Evolutionary conservation across 129 eudicot species (phyloP), one percentile per base, ranked within the genome.

Genomic region (Flaveria robusta): DNA sequence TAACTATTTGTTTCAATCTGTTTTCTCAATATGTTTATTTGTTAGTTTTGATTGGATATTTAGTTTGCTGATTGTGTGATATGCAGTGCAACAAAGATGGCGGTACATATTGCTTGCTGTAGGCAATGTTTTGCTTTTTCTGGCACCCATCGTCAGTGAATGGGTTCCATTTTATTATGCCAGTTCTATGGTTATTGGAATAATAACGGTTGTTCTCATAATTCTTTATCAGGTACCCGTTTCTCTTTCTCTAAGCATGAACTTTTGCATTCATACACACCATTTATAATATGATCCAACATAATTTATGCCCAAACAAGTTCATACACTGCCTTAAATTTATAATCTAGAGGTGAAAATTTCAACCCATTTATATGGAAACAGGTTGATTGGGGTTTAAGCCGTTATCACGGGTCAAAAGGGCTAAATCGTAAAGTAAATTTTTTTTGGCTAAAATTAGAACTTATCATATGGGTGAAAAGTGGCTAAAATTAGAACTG

Each of bases 131-230:
- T 43, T 91, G 66, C 72, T 87, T 73, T 77, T 93, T 51, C 50
- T 84, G 80, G 98, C 98, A 75, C 96, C 98, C 6, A 19, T 84
- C 81, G 91, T 93, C 66, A 91, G 98, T 79, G 68, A 76, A 50
- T 93, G 96, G 97, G 97, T 93, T 72, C 97, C 96, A 0, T 93
- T 93, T 74, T 93, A 93, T 85, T 93, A 93, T 71, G 82, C 93
- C 83, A 91, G 98, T 71, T 88, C 98, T 46, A 93, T 93, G 97
- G 93, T 86, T 56, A 87, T 93, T 27, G 98, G 98, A 78, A 67
- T 93, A 65, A 81, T 90, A 4, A 91, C 92, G 54, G 97, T 93
- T 63, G 82, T 91, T 74, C 82, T 93, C 39, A 89, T 93, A 79
- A 78, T 93, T 76, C 97, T 93, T 22, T 91, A 88, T 80, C 98